Evolutionary conservation across 768 basidiomycete species (phyloP), one percentile per base, ranked within the genome.

Genomic region (Mycena vulgaris): DNA sequence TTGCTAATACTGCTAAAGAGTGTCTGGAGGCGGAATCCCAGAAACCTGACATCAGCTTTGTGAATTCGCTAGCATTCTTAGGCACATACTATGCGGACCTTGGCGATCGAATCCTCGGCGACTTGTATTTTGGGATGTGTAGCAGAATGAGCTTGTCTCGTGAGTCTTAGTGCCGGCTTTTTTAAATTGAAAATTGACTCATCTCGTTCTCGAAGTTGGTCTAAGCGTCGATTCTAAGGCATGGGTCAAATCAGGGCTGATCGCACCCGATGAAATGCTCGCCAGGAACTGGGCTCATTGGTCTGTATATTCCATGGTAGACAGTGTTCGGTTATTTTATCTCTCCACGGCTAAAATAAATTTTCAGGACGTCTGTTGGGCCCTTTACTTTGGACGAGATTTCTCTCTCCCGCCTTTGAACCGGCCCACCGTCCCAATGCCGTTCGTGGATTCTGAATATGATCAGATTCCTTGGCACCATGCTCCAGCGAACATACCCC

Each of bases 211-310:
- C 5, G 21, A 11, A 85, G 83, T 85, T 45, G 85, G 85, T 14
- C 76, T 85, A 9, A 78, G 77, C 52, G 75, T 83, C 52, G 83
- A 85, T 70, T 79, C 81, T 58, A 78, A 81, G 28, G 72, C 75
- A 8, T 82, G 81, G 80, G 83, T 85, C 57, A 81, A 79, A 56
- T 72, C 79, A 0, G 83, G 84, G 11, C 72, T 80, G 3, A 82
- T 85, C 52, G 74, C 79, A 10, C 68, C 78, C 10, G 76, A 79
- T 8, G 81, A 83, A 56, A 81, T 80, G 79, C 66, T 79, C 17
- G 82, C 80, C 61, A 79, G 85, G 28, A 79, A 84, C 62, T 85
- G 83, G 81, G 78, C 78, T n/a, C 80, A 82, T 67, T 85, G 84
- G 84, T 75, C 79, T 6, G 80, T 81, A 16, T 83, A 80, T 71